A percentile compares a stretch with the other conserved stretches of the same genome.
These are phyloP conservation scores for Pseudocercospora eumusae DNA, from an alignment of 2,329 filamentous ascomycete species.

Conservation along the genomic window DNA sequence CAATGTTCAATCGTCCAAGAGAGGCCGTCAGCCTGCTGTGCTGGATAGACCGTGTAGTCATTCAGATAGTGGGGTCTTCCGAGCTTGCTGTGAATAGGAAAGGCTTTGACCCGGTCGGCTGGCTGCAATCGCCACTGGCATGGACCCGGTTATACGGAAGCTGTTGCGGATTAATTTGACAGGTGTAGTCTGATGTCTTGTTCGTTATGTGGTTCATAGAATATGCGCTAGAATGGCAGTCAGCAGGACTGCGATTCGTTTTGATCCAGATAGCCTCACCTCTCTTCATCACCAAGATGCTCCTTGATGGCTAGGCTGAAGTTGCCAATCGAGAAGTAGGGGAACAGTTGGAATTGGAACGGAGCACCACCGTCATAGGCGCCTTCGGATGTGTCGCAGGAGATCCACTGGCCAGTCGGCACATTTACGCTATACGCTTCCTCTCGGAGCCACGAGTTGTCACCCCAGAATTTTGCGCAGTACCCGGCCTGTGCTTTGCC, in stretches of 20 bases:
- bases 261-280: slow-evolving; percentile 6
- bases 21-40: background rate
- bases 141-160: slow-evolving; percentile 18
- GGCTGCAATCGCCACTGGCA: slow-evolving; percentile 31
- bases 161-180: slow-evolving; percentile 28
- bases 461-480: slow-evolving; percentile 33
- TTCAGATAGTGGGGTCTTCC: background rate
- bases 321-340: slow-evolving; percentile 34
- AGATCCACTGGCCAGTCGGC: slow-evolving; percentile 31
- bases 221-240: slow-evolving; percentile 6
- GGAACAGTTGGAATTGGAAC: slow-evolving; percentile 33
- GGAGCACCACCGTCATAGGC: slow-evolving; percentile 22
- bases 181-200: slow-evolving; percentile 24
- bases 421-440: slow-evolving; percentile 26
- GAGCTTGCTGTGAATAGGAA: slow-evolving; percentile 13
- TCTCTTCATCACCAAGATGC: slow-evolving; percentile 20
- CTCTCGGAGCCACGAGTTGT: slow-evolving; percentile 25
- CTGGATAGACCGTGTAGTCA: background rate
- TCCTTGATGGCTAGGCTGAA: slow-evolving; percentile 32
- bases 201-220: slow-evolving; percentile 22
- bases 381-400: slow-evolving; percentile 22
- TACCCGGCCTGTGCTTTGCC: slow-evolving; percentile 19
- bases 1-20: background rate
- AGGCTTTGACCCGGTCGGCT: slow-evolving; percentile 14
- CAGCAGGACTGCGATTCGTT: slow-evolving; percentile 1